These are phyloP conservation scores for Diaporthe velutina DNA, from an alignment of 2,329 filamentous ascomycete genomes.

Conservation along the genomic window DNA sequence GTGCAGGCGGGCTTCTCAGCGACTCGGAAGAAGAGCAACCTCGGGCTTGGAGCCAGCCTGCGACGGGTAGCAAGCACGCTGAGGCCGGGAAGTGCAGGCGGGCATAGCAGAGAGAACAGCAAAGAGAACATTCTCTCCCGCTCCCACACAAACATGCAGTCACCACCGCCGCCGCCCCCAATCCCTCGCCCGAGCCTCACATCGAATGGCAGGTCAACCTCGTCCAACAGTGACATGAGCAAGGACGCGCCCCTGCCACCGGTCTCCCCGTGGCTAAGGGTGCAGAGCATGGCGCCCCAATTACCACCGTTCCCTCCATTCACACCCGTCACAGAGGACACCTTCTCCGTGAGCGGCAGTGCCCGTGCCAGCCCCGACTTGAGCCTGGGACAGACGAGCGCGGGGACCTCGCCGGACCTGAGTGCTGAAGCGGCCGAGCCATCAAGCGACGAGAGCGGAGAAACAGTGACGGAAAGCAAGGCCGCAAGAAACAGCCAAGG, in stretches of 20 bases:
- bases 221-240: constrained; percentile 27
- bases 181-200: background rate
- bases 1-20: constrained; percentile 37
- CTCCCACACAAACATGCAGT: background rate
- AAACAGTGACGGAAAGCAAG: background rate
- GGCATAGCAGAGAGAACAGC: constrained; percentile 30
- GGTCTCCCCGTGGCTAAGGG: constrained; percentile 36
- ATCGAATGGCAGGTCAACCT: constrained; percentile 4
- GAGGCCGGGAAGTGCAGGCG: constrained; percentile 32
- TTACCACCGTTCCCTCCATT: constrained; percentile 38
- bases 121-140: constrained; percentile 9
- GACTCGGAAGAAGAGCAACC: constrained; percentile 38
- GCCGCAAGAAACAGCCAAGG: constrained; percentile 9
- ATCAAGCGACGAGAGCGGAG: constrained; percentile 8
- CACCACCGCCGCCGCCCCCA: background rate
- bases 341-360: constrained; percentile 34
- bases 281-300: constrained; percentile 40
- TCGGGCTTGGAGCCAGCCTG: constrained; percentile 36
- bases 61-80: constrained; percentile 38
- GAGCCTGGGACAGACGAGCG: constrained; percentile 33
- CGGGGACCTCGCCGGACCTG: constrained; percentile 30
- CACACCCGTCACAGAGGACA: constrained; percentile 39
- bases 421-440: constrained; percentile 11
- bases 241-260: constrained; percentile 31
- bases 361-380: constrained; percentile 26